phyloP scores from a whole-genome alignment of 129 eudicot species.

The carrot (Daucus carota) region DNA sequence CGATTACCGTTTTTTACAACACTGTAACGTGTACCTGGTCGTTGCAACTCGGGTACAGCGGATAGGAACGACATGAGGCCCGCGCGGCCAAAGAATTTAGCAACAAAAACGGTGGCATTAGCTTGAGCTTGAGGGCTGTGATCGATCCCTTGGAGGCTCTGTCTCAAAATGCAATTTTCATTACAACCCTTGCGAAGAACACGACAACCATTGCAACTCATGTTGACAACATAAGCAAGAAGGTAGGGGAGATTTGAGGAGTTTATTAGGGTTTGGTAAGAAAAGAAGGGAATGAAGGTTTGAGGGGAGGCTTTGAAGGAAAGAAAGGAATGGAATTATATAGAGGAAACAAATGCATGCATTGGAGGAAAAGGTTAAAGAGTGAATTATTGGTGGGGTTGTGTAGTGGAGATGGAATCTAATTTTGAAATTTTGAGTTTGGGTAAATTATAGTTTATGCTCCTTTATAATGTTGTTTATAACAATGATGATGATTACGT shows the following conservation, averaged over 20 bases:
- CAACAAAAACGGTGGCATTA: conserved; percentile 78
- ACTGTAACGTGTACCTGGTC: conserved; percentile 40
- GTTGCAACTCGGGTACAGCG: conserved; percentile 57
- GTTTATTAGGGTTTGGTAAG: not conserved
- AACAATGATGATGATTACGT: not conserved
- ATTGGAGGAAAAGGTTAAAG: not conserved
- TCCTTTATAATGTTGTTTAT: not conserved
- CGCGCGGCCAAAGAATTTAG: conserved; percentile 91
- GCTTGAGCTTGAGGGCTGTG: conserved; percentile 63
- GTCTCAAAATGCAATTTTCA: conserved; percentile 70
- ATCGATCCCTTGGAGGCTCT: conserved; percentile 47
- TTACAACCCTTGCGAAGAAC: conserved; percentile 79
- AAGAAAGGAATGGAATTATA: conserved; percentile 17
- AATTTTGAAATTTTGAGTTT: not conserved
- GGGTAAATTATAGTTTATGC: not conserved
- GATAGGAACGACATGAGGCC: conserved; percentile 25
- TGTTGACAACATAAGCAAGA: conserved; percentile 5
- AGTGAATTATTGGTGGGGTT: conserved; percentile 13
- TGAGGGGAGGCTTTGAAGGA: conserved; percentile 17
- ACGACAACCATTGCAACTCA: conserved; percentile 90
- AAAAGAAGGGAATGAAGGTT: conserved; percentile 18
- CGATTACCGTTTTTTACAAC: not conserved
- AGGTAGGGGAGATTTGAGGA: not conserved
- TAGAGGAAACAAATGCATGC: conserved; percentile 22
- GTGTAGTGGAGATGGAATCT: not conserved